Percentiles rank a stretch among this genome's conserved stretches.
phyloP scores from a whole-genome alignment of 2,329 filamentous ascomycete species.

The Colletotrichum higginsianum region DNA sequence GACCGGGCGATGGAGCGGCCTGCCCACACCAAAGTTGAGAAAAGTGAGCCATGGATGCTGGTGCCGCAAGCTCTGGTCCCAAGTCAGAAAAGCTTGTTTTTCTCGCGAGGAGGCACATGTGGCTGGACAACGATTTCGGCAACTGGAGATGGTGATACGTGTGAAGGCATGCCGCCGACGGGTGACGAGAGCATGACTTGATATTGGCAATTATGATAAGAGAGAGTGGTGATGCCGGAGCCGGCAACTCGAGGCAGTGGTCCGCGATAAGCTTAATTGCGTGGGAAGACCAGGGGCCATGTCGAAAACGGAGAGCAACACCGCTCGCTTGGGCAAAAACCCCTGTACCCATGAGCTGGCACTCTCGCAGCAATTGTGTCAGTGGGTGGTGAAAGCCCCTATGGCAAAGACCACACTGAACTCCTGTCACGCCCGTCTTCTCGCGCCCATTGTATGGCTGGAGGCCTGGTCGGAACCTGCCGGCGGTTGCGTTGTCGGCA shows the following conservation, averaged over 20 bases:
- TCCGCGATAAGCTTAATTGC: conserved; percentile 34
- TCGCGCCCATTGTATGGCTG: not conserved
- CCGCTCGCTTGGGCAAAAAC: not conserved
- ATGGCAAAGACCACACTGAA: not conserved
- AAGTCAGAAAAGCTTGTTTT: conserved; percentile 35
- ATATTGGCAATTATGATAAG: not conserved
- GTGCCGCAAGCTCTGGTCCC: conserved; percentile 12
- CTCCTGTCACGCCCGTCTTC: not conserved
- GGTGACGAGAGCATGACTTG: not conserved
- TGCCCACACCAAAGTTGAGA: not conserved
- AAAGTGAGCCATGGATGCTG: conserved; percentile 1
- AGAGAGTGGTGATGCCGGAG: not conserved
- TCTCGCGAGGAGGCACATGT: not conserved
- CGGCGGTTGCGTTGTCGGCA: conserved; percentile 14
- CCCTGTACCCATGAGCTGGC: not conserved
- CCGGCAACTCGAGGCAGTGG: conserved; percentile 5
- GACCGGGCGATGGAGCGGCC: not conserved
- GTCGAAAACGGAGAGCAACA: conserved; percentile 2
- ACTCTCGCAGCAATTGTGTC: not conserved
- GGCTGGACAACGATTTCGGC: not conserved
- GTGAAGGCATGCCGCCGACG: conserved; percentile 3
- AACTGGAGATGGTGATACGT: conserved; percentile 7
- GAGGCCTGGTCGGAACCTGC: not conserved
- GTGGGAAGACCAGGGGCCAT: conserved; percentile 1
- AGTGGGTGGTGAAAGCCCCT: not conserved